Conservation (phyloP, 768 basidiomycete species). For the Kwoniella botswanensis region DNA sequence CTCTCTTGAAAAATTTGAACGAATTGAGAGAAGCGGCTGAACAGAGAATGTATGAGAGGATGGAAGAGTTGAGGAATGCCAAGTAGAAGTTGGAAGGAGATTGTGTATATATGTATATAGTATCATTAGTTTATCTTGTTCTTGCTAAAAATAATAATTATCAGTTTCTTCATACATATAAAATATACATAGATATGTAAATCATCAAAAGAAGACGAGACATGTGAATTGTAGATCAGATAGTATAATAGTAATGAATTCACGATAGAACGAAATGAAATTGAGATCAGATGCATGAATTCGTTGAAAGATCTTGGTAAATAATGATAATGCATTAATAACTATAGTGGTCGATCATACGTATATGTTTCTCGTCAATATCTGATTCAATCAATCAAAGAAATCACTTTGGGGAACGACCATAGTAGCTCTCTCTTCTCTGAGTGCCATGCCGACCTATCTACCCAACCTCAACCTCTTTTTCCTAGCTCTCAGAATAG, state of each 20-base stretch:
- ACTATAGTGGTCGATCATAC: no score
- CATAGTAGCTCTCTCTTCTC: no score
- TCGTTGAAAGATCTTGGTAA: neutral
- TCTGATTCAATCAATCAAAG: no score
- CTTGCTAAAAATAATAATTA: no score
- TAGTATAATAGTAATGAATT: neutral
- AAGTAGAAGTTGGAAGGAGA: neutral
- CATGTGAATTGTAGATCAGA: neutral
- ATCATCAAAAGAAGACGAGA: neutral
- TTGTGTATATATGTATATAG: neutral
- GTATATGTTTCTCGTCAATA: no score
- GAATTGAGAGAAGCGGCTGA: slow-evolving; percentile 41
- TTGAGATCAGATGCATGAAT: neutral
- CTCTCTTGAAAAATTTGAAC: slow-evolving; percentile 37
- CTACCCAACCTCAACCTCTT: slow-evolving; percentile 15
- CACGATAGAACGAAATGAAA: neutral
- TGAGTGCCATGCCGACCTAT: no score
- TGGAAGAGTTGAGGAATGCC: slow-evolving; percentile 21
- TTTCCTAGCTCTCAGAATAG: slow-evolving; percentile 31
- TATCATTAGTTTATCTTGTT: neutral
- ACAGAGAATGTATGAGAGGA: slow-evolving; percentile 16
- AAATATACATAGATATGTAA: neutral
- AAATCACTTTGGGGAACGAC: no score
- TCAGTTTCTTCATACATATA: no score
- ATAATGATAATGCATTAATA: neutral